Conservation (phyloP, 768 basidiomycete genomes). For the Collybia nuda region DNA sequence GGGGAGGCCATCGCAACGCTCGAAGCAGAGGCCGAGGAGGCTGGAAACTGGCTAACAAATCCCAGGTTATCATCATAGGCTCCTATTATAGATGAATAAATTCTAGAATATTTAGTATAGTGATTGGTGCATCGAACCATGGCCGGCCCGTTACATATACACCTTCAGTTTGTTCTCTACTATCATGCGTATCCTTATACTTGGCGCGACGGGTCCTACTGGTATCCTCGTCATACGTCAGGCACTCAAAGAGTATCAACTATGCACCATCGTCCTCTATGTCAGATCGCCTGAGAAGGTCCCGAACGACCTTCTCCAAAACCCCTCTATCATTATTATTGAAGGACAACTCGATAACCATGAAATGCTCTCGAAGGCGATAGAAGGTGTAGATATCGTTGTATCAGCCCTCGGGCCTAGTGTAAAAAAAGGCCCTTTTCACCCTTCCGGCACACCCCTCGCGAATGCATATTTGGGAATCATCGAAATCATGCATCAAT, state of each 20-base stretch:
- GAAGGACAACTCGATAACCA: constrained; percentile 57
- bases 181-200: constrained; percentile 51
- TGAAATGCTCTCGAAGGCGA: constrained; percentile 46
- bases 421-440: constrained; percentile 28
- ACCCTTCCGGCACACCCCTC: constrained; percentile 55
- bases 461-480: constrained; percentile 57
- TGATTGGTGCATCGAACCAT: no score
- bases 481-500: constrained; percentile 54
- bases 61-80: constrained; percentile 17
- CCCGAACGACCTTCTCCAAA: constrained; percentile 44
- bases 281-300: constrained; percentile 67
- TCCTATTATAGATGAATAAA: neutral
- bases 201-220: constrained; percentile 68
- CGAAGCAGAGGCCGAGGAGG: constrained; percentile 42
- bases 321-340: constrained; percentile 46
- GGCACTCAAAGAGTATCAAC: constrained; percentile 39
- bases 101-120: neutral
- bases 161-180: neutral
- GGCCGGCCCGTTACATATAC: no score
- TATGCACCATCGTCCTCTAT: constrained; percentile 52
- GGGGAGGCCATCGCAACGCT: constrained; percentile 44
- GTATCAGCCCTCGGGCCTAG: constrained; percentile 66
- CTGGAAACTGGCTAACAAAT: constrained; percentile 39
- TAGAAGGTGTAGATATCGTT: constrained; percentile 60
- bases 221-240: constrained; percentile 61